phyloP scores from a whole-genome alignment of 345 rosid genomes.

The Eucalyptus cladocalyx region DNA sequence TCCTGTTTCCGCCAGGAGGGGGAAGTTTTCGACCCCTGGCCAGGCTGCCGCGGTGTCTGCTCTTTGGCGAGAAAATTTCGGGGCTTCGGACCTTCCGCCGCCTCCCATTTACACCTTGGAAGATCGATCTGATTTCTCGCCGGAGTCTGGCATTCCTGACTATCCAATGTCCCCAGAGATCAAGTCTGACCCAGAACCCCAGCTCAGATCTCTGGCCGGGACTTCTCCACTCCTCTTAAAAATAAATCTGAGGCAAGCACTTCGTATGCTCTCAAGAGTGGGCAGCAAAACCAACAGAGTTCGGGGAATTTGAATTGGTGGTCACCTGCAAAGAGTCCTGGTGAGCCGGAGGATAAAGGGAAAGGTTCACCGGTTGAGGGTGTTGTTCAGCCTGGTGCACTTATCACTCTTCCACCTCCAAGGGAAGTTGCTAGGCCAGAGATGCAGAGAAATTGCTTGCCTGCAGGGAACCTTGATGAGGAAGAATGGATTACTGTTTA shows the following conservation, averaged over 20 bases:
- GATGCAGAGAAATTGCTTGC: slow-evolving; percentile 52
- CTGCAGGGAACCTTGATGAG: slow-evolving; percentile 68
- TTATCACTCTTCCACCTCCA: slow-evolving; percentile 85
- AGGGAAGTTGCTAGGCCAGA: slow-evolving; percentile 97
- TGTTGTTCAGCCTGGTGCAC: slow-evolving; percentile 70
- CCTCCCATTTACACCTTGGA: slow-evolving; percentile 87
- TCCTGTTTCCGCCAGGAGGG: slow-evolving; percentile 66
- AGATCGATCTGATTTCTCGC: slow-evolving; percentile 86
- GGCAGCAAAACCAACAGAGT: slow-evolving; percentile 55
- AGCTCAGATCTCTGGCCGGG: slow-evolving; percentile 33
- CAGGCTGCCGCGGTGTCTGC: slow-evolving; percentile 95
- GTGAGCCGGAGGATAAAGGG: slow-evolving; percentile 78
- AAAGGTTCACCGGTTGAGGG: slow-evolving; percentile 93
- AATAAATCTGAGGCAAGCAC: slow-evolving; percentile 50
- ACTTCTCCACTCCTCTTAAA: slow-evolving; percentile 44
- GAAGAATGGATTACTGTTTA: slow-evolving; percentile 99
- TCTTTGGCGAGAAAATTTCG: slow-evolving; percentile 89
- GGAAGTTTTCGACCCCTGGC: slow-evolving; percentile 69
- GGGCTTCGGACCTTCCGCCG: slow-evolving; percentile 89
- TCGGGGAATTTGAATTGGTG: slow-evolving; percentile 58
- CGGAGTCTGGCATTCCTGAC: slow-evolving; percentile 75
- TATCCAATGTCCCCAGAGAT: slow-evolving; percentile 59
- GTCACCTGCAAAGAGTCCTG: slow-evolving; percentile 46
- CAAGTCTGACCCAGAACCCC: slow-evolving; percentile 59
- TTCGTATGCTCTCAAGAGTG: slow-evolving; percentile 44